Conservation (phyloP, 805 yeast species). For the Jamesozyma gamospora region DNA sequence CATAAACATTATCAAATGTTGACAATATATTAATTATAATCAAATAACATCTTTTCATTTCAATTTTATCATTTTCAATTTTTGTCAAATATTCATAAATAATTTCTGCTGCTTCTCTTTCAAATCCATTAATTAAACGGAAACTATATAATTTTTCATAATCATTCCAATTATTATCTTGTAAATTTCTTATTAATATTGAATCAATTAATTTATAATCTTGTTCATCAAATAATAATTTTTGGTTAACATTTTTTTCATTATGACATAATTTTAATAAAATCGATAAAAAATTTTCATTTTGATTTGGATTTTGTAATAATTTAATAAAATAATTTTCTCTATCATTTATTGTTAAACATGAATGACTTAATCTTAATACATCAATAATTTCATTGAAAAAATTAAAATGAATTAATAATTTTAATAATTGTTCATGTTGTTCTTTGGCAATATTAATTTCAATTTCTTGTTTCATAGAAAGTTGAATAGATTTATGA, state of each 20-base stretch:
- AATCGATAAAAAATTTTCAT: conserved; percentile 17
- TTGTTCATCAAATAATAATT: conserved; percentile 11
- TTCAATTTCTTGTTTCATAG: conserved; percentile 9
- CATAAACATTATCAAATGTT: conserved; percentile 18
- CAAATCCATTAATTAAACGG: conserved; percentile 20
- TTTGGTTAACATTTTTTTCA: background rate
- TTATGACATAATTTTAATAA: conserved; percentile 13
- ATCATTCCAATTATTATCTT: conserved; percentile 12
- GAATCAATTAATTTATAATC: conserved; percentile 22
- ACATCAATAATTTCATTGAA: conserved; percentile 26
- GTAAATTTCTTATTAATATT: conserved; percentile 11
- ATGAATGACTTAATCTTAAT: conserved; percentile 20
- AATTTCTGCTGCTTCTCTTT: conserved; percentile 25
- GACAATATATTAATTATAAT: conserved; percentile 22
- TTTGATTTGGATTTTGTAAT: conserved; percentile 9
- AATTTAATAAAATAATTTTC: conserved; percentile 13
- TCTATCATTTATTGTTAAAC: conserved; percentile 16
- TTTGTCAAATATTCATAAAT: conserved; percentile 15
- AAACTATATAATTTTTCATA: conserved; percentile 21
- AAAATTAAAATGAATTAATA: conserved; percentile 18
- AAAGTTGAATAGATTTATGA: conserved; percentile 21
- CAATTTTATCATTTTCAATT: conserved; percentile 2
- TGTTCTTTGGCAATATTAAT: conserved; percentile 13
- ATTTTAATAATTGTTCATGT: conserved; percentile 20
- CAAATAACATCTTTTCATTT: conserved; percentile 13